A percentile compares a stretch with the other conserved stretches of the same genome.
phyloP scores from a whole-genome alignment of 1,284 basidiomycete species.

The Peniophora sp. region DNA sequence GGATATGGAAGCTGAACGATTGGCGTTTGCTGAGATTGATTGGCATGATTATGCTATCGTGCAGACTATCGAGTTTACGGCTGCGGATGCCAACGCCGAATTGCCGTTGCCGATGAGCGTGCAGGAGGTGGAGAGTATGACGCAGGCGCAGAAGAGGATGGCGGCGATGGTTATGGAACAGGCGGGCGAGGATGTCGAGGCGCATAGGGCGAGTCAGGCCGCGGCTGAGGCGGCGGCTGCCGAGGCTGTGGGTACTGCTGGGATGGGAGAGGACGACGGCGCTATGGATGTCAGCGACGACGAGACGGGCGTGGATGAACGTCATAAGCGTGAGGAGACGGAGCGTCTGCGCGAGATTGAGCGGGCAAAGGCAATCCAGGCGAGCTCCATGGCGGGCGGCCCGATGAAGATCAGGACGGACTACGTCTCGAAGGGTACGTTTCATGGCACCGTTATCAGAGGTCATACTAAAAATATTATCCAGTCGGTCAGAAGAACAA shows the following conservation, averaged over 20 bases:
- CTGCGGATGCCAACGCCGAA: conserved; percentile 85
- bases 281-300: conserved; percentile 76
- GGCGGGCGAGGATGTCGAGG: conserved; percentile 78
- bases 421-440: conserved; percentile 88
- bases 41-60: conserved; percentile 99
- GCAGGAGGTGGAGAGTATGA: conserved; percentile 94
- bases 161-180: conserved; percentile 98
- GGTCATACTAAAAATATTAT: conserved; percentile 7
- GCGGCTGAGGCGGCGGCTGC: conserved; percentile 74
- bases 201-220: conserved; percentile 69
- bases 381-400: conserved; percentile 63
- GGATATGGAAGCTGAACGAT: conserved; percentile 82
- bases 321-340: conserved; percentile 66
- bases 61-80: conserved; percentile 97
- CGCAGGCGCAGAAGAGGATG: conserved; percentile 95
- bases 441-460: conserved; percentile 9
- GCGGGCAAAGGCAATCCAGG: conserved; percentile 71
- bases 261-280: conserved; percentile 47
- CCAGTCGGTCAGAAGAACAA: conserved; percentile 65
- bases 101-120: conserved; percentile 93
- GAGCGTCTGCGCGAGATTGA: conserved; percentile 73
- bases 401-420: conserved; percentile 97
- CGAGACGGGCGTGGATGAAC: conserved; percentile 56
- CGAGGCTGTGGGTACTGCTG: conserved; percentile 55
- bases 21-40: conserved; percentile 93